These are phyloP conservation scores for Agaricus subrufescens DNA, from an alignment of 768 basidiomycete genomes.

Conservation along the genomic window DNA sequence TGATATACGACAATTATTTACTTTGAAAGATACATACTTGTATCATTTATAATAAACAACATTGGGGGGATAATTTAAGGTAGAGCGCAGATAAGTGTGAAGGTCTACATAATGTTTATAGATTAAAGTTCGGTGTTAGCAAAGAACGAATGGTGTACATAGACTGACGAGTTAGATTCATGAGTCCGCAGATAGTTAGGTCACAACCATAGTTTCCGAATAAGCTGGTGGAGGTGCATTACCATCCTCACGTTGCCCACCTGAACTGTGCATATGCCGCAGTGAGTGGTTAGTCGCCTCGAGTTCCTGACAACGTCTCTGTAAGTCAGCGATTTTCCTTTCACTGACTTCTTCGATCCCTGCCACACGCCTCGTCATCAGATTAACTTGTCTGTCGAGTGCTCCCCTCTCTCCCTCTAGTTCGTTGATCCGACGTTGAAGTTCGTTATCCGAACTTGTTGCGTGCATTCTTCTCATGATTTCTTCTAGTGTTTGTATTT, in stretches of 20 bases:
- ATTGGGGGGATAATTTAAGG: no score
- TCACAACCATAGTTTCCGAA: slow-evolving; percentile 21
- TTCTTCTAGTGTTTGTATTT: slow-evolving; percentile 27
- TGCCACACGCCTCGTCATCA: slow-evolving; percentile 18
- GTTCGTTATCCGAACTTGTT: slow-evolving; percentile 21
- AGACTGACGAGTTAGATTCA: no score
- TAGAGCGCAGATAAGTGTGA: no score
- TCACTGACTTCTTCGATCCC: slow-evolving; percentile 20
- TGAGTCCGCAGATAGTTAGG: background rate
- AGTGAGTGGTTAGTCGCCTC: slow-evolving; percentile 17
- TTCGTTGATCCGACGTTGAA: slow-evolving; percentile 21
- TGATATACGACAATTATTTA: no score
- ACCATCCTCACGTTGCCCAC: slow-evolving; percentile 14
- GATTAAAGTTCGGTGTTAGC: no score
- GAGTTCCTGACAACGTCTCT: slow-evolving; percentile 22
- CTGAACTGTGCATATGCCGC: slow-evolving; percentile 3
- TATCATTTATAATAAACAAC: no score
- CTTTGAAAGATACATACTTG: no score
- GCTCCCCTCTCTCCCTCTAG: slow-evolving; percentile 30
- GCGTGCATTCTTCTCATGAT: slow-evolving; percentile 26
- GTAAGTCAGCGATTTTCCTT: slow-evolving; percentile 21
- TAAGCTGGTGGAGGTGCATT: slow-evolving; percentile 30
- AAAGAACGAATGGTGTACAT: no score
- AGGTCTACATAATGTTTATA: no score
- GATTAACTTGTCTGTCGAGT: slow-evolving; percentile 27